Percentiles rank a stretch among this genome's conserved stretches.
phyloP scores from a whole-genome alignment of 352 stramenopile genomes.

The Plasmopara viticola region DNA sequence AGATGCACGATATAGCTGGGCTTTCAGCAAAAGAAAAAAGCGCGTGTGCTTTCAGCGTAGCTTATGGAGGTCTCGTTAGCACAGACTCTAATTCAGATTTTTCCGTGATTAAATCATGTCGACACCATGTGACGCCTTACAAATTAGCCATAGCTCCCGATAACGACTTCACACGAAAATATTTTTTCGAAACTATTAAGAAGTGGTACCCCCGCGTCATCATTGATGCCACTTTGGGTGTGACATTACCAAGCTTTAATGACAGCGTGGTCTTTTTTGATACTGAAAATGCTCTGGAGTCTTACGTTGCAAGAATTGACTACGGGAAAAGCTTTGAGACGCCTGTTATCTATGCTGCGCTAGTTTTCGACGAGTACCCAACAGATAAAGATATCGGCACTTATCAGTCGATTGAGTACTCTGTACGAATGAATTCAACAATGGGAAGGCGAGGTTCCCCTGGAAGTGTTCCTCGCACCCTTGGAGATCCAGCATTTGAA shows the following conservation, averaged over 20 bases:
- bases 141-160: constrained; percentile 51
- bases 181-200: constrained; percentile 51
- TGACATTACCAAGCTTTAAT: constrained; percentile 42
- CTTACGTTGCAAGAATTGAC: constrained; percentile 28
- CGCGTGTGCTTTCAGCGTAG: constrained; percentile 22
- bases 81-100: constrained; percentile 28
- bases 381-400: constrained; percentile 31
- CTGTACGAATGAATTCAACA: constrained; percentile 59
- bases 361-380: constrained; percentile 59
- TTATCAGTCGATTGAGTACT: constrained; percentile 51
- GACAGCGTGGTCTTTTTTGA: constrained; percentile 64
- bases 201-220: constrained; percentile 46
- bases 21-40: constrained; percentile 6
- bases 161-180: constrained; percentile 50
- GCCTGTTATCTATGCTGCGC: constrained; percentile 47
- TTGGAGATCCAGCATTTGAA: constrained; percentile 43
- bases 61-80: constrained; percentile 32
- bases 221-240: constrained; percentile 6
- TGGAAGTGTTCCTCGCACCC: constrained; percentile 34
- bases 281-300: constrained; percentile 32
- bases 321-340: constrained; percentile 44
- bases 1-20: constrained; percentile 23
- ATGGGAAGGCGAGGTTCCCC: constrained; percentile 8
- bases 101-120: constrained; percentile 30
- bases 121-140: constrained; percentile 30